phyloP scores from a whole-genome alignment of 805 yeast genomes.

The Yarrowia osloensis region DNA sequence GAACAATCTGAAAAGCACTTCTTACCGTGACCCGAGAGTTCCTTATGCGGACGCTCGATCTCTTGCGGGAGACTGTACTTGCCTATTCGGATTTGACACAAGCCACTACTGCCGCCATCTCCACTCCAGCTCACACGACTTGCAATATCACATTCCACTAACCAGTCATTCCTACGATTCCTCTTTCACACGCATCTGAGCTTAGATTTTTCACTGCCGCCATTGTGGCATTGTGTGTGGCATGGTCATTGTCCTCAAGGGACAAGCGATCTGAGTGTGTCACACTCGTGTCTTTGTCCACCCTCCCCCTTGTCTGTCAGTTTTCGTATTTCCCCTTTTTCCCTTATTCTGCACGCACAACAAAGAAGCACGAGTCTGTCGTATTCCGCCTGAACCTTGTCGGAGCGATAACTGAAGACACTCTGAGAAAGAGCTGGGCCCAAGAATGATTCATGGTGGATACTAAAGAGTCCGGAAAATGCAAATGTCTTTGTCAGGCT shows the following conservation, averaged over 20 bases:
- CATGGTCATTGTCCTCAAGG: neutral
- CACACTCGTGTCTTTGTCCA: neutral
- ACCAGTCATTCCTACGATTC: too few species aligned
- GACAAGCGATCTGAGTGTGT: neutral
- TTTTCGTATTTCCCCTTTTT: slow-evolving; percentile 24
- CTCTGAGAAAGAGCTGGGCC: too few species aligned
- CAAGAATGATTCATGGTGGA: too few species aligned
- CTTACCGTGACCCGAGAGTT: neutral
- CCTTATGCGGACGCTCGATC: too few species aligned
- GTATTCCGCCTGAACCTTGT: slow-evolving; percentile 22
- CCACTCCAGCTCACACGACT: neutral
- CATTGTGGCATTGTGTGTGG: neutral
- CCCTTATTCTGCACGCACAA: neutral
- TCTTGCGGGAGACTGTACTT: too few species aligned
- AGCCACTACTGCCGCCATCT: too few species aligned
- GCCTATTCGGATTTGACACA: too few species aligned
- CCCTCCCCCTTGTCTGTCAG: neutral
- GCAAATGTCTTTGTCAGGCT: too few species aligned
- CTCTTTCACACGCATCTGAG: neutral
- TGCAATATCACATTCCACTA: neutral
- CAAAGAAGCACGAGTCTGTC: neutral
- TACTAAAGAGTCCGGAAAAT: neutral
- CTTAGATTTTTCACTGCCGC: too few species aligned
- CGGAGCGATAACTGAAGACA: slow-evolving; percentile 8
- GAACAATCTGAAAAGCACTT: neutral